These are phyloP conservation scores for Carallia pectinifolia DNA, from an alignment of 345 rosid genomes.

Conservation along the genomic window DNA sequence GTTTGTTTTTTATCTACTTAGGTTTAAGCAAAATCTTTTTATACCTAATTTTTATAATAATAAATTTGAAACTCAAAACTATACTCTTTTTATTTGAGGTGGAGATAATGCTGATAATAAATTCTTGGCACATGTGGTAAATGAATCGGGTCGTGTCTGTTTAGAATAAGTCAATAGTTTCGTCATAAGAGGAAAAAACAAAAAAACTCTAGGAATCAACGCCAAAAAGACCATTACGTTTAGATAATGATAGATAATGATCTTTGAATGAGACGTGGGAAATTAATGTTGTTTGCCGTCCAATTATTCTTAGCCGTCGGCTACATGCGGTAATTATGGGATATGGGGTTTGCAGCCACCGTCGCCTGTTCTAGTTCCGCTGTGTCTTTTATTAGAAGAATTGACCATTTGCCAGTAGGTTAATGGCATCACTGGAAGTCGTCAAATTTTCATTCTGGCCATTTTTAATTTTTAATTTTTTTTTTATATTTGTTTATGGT, in stretches of 20 bases:
- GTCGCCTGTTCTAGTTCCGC: too few relatives aligned
- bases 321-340: too few relatives aligned
- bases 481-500: too few relatives aligned
- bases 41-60: too few relatives aligned
- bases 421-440: too few relatives aligned
- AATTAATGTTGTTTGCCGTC: neutral
- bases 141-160: neutral
- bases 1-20: too few relatives aligned
- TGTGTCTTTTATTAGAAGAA: too few relatives aligned
- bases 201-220: slow-evolving; percentile 6
- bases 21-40: too few relatives aligned
- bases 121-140: neutral
- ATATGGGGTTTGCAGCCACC: too few relatives aligned
- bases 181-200: neutral
- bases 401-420: too few relatives aligned
- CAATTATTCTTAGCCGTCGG: slow-evolving; percentile 1
- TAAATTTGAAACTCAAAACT: neutral
- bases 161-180: slow-evolving; percentile 10
- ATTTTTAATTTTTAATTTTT: too few relatives aligned
- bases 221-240: neutral
- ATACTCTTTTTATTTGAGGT: neutral
- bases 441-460: too few relatives aligned
- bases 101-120: neutral
- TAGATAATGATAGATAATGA: neutral
- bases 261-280: neutral